Conservation (phyloP, 805 yeast genomes). For the Ogataea polymorpha region DNA sequence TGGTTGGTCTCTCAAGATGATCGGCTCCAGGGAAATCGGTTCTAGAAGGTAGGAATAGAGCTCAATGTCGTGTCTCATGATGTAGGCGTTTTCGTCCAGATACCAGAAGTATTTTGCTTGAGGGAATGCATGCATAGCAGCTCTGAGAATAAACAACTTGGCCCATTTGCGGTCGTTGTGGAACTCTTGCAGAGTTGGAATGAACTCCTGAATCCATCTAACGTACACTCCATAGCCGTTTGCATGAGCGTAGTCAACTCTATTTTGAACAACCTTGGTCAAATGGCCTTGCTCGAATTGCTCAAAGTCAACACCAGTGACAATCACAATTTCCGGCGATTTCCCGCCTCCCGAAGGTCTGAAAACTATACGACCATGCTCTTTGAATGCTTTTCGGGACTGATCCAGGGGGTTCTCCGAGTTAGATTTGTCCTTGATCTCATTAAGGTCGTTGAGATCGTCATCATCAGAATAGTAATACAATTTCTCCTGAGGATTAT, state of each 20-base stretch:
- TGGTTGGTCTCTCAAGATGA: conserved; percentile 68
- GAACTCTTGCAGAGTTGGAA: conserved; percentile 52
- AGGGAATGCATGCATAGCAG: conserved; percentile 94
- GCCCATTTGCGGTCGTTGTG: conserved; percentile 57
- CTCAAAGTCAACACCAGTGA: conserved; percentile 75
- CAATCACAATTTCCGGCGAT: conserved; percentile 69
- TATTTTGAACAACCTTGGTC: conserved; percentile 72
- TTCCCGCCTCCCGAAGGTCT: conserved; percentile 33
- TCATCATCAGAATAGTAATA: conserved; percentile 45
- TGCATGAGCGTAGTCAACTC: conserved; percentile 82
- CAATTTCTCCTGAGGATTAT: conserved; percentile 31
- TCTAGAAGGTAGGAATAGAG: conserved; percentile 57
- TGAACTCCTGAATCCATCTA: conserved; percentile 82
- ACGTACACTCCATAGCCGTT: conserved; percentile 82
- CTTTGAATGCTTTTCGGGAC: conserved; percentile 58
- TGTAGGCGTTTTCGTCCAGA: conserved; percentile 71
- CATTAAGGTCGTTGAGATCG: conserved; percentile 35
- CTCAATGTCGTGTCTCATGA: conserved; percentile 68
- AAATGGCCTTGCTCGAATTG: conserved; percentile 57
- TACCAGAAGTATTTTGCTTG: conserved; percentile 89
- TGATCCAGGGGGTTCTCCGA: conserved; percentile 42
- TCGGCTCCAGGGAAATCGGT: conserved; percentile 57
- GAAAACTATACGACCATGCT: conserved; percentile 60
- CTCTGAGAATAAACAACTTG: conserved; percentile 61
- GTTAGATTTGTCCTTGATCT: conserved; percentile 46